phyloP scores from a whole-genome alignment of 352 stramenopile genomes.

The Phytophthora megakarya region DNA sequence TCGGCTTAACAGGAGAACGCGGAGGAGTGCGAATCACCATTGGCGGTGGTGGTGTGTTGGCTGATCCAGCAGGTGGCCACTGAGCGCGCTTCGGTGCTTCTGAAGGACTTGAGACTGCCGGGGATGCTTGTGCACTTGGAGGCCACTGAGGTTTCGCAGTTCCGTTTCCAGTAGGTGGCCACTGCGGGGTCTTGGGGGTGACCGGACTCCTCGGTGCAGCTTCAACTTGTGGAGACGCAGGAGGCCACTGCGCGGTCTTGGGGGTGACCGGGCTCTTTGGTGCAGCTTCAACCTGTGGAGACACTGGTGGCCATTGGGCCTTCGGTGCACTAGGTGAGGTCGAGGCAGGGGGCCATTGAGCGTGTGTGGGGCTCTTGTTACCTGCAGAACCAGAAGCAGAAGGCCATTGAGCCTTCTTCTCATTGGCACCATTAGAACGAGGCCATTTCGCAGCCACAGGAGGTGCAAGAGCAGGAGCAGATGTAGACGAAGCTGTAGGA shows the following conservation, averaged over 20 bases:
- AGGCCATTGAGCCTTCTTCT: not conserved
- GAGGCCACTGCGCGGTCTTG: conserved; percentile 35
- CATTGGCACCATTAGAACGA: not conserved
- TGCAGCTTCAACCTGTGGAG: conserved; percentile 25
- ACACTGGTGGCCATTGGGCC: conserved; percentile 35
- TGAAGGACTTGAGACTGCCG: conserved; percentile 3
- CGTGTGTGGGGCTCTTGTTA: conserved; percentile 30
- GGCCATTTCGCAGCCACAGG: conserved; percentile 23
- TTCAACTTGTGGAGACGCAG: conserved; percentile 26
- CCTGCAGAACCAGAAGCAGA: not conserved
- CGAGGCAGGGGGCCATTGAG: conserved; percentile 41
- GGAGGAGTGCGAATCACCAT: conserved; percentile 31
- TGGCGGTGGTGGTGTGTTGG: conserved; percentile 31
- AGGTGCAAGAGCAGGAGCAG: conserved; percentile 16
- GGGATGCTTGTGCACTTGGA: conserved; percentile 19
- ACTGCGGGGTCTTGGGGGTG: conserved; percentile 21
- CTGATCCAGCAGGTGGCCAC: conserved; percentile 43
- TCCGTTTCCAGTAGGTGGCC: conserved; percentile 20
- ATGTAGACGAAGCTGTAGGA: conserved; percentile 27
- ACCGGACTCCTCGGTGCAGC: conserved; percentile 26
- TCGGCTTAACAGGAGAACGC: conserved; percentile 22
- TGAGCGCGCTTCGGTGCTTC: conserved; percentile 47
- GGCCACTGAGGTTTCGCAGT: conserved; percentile 52
- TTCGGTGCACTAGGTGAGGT: conserved; percentile 27
- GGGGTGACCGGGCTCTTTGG: conserved; percentile 22